Percentiles rank a stretch among this genome's conserved stretches.
These are phyloP conservation scores for Fomitopsis pulvina DNA, from an alignment of 768 basidiomycete species.

Conservation along the genomic window DNA sequence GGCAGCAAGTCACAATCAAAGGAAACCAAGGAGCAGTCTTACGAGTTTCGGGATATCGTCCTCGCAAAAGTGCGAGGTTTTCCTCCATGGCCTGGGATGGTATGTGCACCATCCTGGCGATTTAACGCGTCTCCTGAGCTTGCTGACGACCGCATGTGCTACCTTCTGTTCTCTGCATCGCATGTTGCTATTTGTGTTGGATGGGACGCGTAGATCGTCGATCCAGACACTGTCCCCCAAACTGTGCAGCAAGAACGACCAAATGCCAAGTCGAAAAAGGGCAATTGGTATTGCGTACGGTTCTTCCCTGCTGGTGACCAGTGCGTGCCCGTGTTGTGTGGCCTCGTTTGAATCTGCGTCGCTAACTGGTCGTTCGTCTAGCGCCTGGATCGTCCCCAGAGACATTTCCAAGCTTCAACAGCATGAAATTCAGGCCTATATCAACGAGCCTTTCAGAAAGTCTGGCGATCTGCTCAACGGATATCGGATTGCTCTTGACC, in stretches of 20 bases:
- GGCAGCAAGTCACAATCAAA: slow-evolving; percentile 30
- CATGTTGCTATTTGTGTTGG: slow-evolving; percentile 2
- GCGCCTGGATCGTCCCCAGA: slow-evolving; percentile 78
- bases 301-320: slow-evolving; percentile 95
- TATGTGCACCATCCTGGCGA: slow-evolving; percentile 41
- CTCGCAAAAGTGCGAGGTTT: slow-evolving; percentile 91
- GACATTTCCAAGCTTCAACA: slow-evolving; percentile 75
- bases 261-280: slow-evolving; percentile 50
- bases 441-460: slow-evolving; percentile 72
- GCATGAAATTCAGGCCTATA: slow-evolving; percentile 80
- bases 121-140: slow-evolving; percentile 11
- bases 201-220: slow-evolving; percentile 56
- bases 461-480: slow-evolving; percentile 69
- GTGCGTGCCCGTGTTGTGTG: slow-evolving; percentile 45
- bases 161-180: slow-evolving; percentile 3
- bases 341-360: no score
- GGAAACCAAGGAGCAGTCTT: slow-evolving; percentile 26
- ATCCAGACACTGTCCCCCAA: slow-evolving; percentile 58
- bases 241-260: slow-evolving; percentile 68
- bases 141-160: slow-evolving; percentile 6
- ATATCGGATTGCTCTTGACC: slow-evolving; percentile 71
- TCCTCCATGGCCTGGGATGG: slow-evolving; percentile 94
- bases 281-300: slow-evolving; percentile 61
- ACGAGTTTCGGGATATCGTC: slow-evolving; percentile 76
- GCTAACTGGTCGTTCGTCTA: slow-evolving; percentile 25